Evolutionary conservation across 306 rosid genomes (phyloP), one percentile per base, ranked within the genome.

Genomic region (Notholithocarpus densiflorus): DNA sequence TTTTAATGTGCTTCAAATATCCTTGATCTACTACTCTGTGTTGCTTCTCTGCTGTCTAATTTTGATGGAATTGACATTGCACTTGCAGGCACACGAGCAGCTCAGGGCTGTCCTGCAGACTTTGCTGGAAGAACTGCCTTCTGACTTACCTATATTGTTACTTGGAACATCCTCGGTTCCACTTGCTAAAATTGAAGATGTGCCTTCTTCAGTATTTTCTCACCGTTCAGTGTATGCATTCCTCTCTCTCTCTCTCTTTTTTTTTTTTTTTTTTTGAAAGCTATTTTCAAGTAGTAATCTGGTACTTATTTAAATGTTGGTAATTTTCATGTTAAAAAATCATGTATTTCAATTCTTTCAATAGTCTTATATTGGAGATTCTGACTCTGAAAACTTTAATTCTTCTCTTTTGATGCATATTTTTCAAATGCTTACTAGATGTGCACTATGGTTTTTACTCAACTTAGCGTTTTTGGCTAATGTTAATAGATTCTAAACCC

Each of bases 41-140:
- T 70, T 70, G 56, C 57, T 79, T 52, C 53, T 54, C 32, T 83
- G 71, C 81, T 78, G 71, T 31, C 73, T 85, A 75, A 74, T 69
- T 37, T 86, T 71, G 79, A 80, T 70, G 68, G 52, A 48, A 83
- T 79, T 80, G 71, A 56, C 72, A 43, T 32, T 79, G 84, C 94
- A 93, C 98, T 32, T 75, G 84, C 94, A 95, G 98, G 98, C 99
- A 60, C 96, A 91, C 79, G 96, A 90, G 83, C 99, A 95, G 79
- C 92, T 95, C 74, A 88, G 97, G 80, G 98, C 94, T 74, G 99
- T 95, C 86, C 85, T 93, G 77, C 79, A 92, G 86, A 91, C 97
- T 59, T 84, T 95, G 82, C 84, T 95, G 40, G 98, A 95, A 74
- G 99, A 93, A 37, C 82, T 95, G 79, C 98, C 99, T 14, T 92